Conservation (phyloP, 495 filamentous ascomycete genomes). For the Daldinia grandis region DNA sequence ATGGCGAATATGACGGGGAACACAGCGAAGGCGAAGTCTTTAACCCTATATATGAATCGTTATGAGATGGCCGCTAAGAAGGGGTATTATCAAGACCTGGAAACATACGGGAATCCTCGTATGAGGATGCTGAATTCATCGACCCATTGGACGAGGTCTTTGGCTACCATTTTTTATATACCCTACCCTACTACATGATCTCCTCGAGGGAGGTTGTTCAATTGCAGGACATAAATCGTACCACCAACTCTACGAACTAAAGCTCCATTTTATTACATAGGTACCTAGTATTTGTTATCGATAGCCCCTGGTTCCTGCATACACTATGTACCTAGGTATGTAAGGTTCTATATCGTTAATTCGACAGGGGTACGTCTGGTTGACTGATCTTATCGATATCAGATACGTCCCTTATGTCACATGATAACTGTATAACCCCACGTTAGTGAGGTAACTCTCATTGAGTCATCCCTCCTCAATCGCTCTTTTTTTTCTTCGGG, state of each 20-base stretch:
- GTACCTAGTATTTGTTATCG: conserved; percentile 30
- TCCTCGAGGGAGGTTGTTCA: conserved; percentile 4
- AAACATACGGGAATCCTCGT: conserved; percentile 42
- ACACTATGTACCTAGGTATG: no score
- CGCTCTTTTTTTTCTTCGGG: conserved; percentile 20
- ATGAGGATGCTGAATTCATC: conserved; percentile 27
- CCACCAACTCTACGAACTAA: conserved; percentile 11
- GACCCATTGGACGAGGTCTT: conserved; percentile 40
- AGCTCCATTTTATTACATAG: conserved; percentile 26
- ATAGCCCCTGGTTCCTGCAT: conserved; percentile 7
- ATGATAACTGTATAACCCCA: conserved; percentile 32
- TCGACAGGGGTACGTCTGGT: neutral
- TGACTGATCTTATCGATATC: conserved; percentile 9
- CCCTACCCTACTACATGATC: conserved; percentile 15
- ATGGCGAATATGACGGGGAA: conserved; percentile 35
- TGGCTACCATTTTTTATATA: conserved; percentile 34
- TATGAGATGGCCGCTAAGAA: neutral
- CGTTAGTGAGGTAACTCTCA: conserved; percentile 22
- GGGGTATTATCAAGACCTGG: neutral
- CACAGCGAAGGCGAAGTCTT: conserved; percentile 18
- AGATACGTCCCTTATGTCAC: conserved; percentile 9
- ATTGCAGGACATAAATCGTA: conserved; percentile 32
- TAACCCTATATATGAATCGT: conserved; percentile 20
- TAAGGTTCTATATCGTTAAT: neutral
- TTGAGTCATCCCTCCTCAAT: conserved; percentile 35